Base-by-base conservation (phyloP, 2,329 filamentous ascomycete species). In the Geosmithia morbida region DNA sequence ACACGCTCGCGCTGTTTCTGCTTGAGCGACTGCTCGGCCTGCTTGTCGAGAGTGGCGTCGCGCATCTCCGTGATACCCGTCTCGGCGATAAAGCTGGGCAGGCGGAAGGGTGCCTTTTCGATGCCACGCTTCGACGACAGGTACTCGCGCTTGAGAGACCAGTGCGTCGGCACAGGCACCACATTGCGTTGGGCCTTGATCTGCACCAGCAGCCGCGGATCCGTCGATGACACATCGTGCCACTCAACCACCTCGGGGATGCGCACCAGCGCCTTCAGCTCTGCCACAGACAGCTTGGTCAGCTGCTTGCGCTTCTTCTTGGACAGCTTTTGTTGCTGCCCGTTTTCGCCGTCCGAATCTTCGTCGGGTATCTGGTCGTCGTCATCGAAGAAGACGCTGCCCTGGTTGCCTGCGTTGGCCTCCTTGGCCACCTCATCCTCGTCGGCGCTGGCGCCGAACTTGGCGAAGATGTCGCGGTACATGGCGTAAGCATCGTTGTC, bases 61-160 rank as follows among this genome's bases (percentile, higher is more conserved):
- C 92, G 83, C 92, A 98, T 98, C 68, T 97, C 92, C 16, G 88
- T 81, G 57, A 98, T 98, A 33, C 92, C 92, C 2, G 92, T 98
- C 60, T 97, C 92, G 56, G 90, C 85, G 53, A 98, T 98, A 63
- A 97, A 98, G 57, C 90, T 92, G 1, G 92, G 92, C 16, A 98
- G 75, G 22, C 87, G 77, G 63, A 97, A 98, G 0, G 89, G 82
- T 1, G 90, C 78, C 66, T 98, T 98, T 65, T 98, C 92, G 50
- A 98, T 87, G 66, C 92, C 92, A 50, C 92, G 79, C 66, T 98
- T 98, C 43, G 89, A 96, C 1, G 90, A 97, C 2, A 98, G 72
- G 59, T 98, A 98, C 62, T 98, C 92, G 54, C 92, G 81, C 70
- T 98, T 98, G 48, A 98, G 70, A 0, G 87, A 88, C 92, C 92